Base-by-base conservation (phyloP, 139 green algal species). In the Chlamydomonas incerta region DNA sequence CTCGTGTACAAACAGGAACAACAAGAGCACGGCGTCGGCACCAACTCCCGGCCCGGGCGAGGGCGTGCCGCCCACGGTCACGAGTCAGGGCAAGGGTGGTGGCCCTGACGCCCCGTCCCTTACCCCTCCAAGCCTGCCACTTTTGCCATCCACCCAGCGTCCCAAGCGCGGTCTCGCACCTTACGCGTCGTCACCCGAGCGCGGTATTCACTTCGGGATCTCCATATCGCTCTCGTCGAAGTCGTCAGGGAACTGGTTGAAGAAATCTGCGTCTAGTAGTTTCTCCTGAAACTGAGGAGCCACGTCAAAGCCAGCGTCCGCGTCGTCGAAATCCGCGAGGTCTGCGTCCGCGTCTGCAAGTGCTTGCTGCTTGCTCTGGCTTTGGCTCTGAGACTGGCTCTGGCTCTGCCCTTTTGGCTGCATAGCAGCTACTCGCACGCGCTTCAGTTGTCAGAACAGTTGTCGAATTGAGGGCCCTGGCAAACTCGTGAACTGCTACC, bases 151-250 rank as follows among this genome's bases (percentile, higher is more conserved):
- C n/a, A n/a, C n/a, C n/a, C n/a, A n/a, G n/a, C n/a, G n/a, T n/a
- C n/a, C 8, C 41, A 8, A 50, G 41, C 41, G 8, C 41, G 8
- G 5, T 13, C 41, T 13, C 41, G 8, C 8, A 50, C 41, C 41
- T 50, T 8, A 8, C 41, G 8, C 41, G 41, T 50, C 41, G 41
- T n/a, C n/a, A n/a, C n/a, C 41, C 8, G 41, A 50, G 41, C 41
- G 8, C 6, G 6, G 41, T 50, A 50, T 50, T 50, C n/a, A 50
- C 41, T 50, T 50, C 41, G n/a, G 80, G 31, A 85, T 18, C 72
- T 86, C 74, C 81, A 90, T 88, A 35, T 90, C 87, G 13, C 72
- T 83, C 60, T 90, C 87, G 24, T 90, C 87, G 28, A 88, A 88
- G 33, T 88, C 81, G 60, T 90, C 87, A 0, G 31, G 33, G 37